Percentiles rank a stretch among this genome's conserved stretches.
These are phyloP conservation scores for Moesziomyces parantarcticus DNA, from an alignment of 1,284 basidiomycete species.

Conservation along the genomic window DNA sequence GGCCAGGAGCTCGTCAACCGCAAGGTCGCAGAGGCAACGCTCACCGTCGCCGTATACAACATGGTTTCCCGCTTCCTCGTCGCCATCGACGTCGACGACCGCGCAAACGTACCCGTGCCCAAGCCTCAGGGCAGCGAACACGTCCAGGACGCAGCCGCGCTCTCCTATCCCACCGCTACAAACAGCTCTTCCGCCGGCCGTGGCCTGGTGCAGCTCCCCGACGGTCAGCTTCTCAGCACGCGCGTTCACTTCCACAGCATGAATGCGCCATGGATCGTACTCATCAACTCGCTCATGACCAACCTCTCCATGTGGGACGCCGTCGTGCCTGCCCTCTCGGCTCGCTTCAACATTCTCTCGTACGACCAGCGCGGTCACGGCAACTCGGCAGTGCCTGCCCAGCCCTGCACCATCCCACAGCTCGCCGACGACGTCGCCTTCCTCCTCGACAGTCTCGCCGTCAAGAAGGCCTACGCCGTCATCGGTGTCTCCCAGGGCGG, in stretches of 20 bases:
- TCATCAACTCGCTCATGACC: slow-evolving; percentile 70
- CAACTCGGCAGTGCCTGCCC: slow-evolving; percentile 60
- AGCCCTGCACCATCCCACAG: slow-evolving; percentile 66
- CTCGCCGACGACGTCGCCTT: slow-evolving; percentile 69
- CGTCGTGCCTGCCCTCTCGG: slow-evolving; percentile 64
- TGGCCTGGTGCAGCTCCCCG: slow-evolving; percentile 51
- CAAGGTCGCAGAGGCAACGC: slow-evolving; percentile 68
- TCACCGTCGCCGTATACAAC: slow-evolving; percentile 69
- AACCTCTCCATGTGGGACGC: slow-evolving; percentile 69
- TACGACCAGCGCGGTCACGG: slow-evolving; percentile 70
- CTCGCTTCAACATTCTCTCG: slow-evolving; percentile 68
- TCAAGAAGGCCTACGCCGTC: slow-evolving; percentile 63
- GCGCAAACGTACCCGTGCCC: slow-evolving; percentile 63
- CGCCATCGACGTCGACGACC: slow-evolving; percentile 69
- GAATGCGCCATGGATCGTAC: slow-evolving; percentile 67
- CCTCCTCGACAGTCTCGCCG: slow-evolving; percentile 65
- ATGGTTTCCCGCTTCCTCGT: slow-evolving; percentile 70
- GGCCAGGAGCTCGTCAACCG: slow-evolving; percentile 44
- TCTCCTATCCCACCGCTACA: slow-evolving; percentile 12
- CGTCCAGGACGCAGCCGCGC: slow-evolving; percentile 25
- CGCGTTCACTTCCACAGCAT: slow-evolving; percentile 58
- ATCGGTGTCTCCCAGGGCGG: slow-evolving; percentile 70
- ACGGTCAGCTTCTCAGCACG: slow-evolving; percentile 52
- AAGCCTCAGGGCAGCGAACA: slow-evolving; percentile 56
- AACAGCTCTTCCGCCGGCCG: slow-evolving; percentile 48